Evolutionary conservation across 2,329 filamentous ascomycete species (phyloP).

Genomic region (Phialemoniopsis sp.): DNA sequence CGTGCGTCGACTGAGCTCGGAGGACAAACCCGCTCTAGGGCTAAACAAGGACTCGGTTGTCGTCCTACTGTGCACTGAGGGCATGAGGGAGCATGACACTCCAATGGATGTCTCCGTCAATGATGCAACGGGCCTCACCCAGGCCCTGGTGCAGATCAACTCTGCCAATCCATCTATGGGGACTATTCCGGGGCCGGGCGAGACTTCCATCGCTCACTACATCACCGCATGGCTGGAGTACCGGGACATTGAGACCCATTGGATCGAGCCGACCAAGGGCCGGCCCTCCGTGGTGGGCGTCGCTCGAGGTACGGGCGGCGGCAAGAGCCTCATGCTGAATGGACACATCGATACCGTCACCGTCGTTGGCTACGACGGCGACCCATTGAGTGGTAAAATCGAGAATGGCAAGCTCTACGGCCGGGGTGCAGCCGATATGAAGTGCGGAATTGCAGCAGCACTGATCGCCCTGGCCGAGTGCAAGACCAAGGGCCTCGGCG

Average conservation of each 20-base stretch:
- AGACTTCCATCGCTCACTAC: conserved; percentile 39
- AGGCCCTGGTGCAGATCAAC: conserved; percentile 40
- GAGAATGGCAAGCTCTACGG: neutral
- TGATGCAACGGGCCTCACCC: conserved; percentile 35
- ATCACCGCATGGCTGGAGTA: conserved; percentile 46
- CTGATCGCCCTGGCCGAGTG: neutral
- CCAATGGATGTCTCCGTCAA: conserved; percentile 36
- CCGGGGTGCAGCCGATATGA: neutral
- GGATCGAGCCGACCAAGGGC: conserved; percentile 38
- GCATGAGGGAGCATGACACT: conserved; percentile 45
- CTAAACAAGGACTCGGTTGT: conserved; percentile 49
- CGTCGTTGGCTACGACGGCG: conserved; percentile 36
- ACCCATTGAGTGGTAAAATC: conserved; percentile 34
- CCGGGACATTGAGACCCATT: conserved; percentile 44
- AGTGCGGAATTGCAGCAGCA: neutral
- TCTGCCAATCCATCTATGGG: conserved; percentile 42
- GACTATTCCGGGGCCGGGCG: conserved; percentile 35
- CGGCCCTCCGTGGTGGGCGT: conserved; percentile 47
- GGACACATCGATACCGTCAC: conserved; percentile 51
- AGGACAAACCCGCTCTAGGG: conserved; percentile 25
- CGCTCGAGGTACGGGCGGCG: conserved; percentile 37
- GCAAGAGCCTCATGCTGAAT: conserved; percentile 46
- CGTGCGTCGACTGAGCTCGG: conserved; percentile 40
- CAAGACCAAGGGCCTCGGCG: conserved; percentile 20
- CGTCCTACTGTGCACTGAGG: conserved; percentile 65